phyloP scores from a whole-genome alignment of 495 filamentous ascomycete species.

The Daldinia decipiens region DNA sequence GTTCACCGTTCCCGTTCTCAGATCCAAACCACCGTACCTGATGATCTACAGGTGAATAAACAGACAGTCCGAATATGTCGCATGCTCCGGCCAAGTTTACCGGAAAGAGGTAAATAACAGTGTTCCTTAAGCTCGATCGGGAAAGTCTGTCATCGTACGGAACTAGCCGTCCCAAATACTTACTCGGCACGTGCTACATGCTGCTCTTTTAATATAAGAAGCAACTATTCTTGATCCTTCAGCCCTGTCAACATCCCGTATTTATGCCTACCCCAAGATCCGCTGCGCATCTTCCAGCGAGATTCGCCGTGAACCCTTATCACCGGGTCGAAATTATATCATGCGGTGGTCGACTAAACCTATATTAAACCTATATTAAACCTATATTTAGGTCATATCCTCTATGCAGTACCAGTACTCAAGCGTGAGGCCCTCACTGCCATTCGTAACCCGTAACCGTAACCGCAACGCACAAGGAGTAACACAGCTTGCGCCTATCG shows the following conservation, averaged over 20 bases:
- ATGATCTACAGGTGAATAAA: conserved; percentile 37
- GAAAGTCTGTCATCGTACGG: conserved; percentile 29
- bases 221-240: conserved; percentile 18
- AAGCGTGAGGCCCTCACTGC: not conserved
- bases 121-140: conserved; percentile 25
- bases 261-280: conserved; percentile 20
- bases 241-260: conserved; percentile 32
- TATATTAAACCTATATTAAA: not conserved
- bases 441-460: not conserved
- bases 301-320: not conserved
- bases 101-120: conserved; percentile 29
- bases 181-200: conserved; percentile 29
- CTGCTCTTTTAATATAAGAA: conserved; percentile 7
- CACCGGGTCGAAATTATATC: conserved; percentile 1
- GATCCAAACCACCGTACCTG: conserved; percentile 33
- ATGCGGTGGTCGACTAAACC: conserved; percentile 2
- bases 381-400: conserved; percentile 1
- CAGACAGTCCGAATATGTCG: conserved; percentile 35
- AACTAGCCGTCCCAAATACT: conserved; percentile 33
- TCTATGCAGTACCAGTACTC: not conserved
- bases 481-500: conserved; percentile 10
- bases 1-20: conserved; percentile 39
- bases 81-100: conserved; percentile 36
- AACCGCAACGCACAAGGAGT: not conserved
- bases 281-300: not conserved